phyloP scores from a whole-genome alignment of 2,329 filamentous ascomycete species.

The Chaetoscypha palmicola region DNA sequence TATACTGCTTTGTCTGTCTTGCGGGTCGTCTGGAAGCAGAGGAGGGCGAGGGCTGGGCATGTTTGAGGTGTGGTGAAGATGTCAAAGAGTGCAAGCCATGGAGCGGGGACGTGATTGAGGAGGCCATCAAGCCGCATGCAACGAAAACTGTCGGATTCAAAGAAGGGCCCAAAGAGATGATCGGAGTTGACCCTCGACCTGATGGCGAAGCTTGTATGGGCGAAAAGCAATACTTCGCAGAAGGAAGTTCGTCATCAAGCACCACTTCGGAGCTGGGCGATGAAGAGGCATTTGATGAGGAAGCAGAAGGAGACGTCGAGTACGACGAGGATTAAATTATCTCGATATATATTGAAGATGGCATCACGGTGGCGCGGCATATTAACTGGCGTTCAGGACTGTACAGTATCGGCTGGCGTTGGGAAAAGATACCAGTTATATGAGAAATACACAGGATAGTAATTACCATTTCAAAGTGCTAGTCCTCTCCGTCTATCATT shows the following conservation, averaged over 20 bases:
- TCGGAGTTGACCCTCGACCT: conserved; percentile 18
- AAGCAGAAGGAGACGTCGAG: conserved; percentile 22
- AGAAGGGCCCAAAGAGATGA: conserved; percentile 32
- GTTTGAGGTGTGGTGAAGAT: conserved; percentile 77
- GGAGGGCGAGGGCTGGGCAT: conserved; percentile 90
- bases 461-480: too few species aligned
- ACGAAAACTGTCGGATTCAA: conserved; percentile 57
- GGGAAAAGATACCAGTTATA: too few species aligned
- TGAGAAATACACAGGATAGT: too few species aligned
- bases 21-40: conserved; percentile 83
- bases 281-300: conserved; percentile 26
- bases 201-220: conserved; percentile 27
- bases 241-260: conserved; percentile 15
- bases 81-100: conserved; percentile 85
- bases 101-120: conserved; percentile 77
- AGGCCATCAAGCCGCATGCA: conserved; percentile 32
- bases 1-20: conserved; percentile 97
- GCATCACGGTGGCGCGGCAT: too few species aligned
- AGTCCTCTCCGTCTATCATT: too few species aligned
- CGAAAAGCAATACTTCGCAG: conserved; percentile 19
- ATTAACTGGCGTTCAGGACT: too few species aligned
- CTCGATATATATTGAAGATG: too few species aligned
- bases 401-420: too few species aligned
- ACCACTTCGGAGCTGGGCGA: conserved; percentile 20
- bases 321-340: conserved; percentile 16